These are phyloP conservation scores for Ottelia alismoides DNA, from an alignment of 106 monocot species.

Conservation along the genomic window DNA sequence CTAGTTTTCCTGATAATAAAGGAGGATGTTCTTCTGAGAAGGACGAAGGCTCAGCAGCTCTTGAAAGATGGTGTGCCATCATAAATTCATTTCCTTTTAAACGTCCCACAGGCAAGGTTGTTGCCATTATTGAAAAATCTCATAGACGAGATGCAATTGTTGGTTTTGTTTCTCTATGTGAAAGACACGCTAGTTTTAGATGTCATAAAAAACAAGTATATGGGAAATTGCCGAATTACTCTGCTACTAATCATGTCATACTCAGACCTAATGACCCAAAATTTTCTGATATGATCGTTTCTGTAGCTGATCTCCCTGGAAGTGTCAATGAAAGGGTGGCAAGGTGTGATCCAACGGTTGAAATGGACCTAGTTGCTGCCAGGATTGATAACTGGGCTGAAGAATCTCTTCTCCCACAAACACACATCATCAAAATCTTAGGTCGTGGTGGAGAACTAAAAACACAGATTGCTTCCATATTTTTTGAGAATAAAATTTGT, in stretches of 20 bases:
- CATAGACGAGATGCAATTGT: constrained; percentile 45
- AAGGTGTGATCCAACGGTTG: constrained; percentile 36
- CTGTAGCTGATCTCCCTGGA: constrained; percentile 34
- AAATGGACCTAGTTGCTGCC: constrained; percentile 65
- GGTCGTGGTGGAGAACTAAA: constrained; percentile 69
- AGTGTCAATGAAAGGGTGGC: constrained; percentile 29
- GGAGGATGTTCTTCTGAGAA: constrained; percentile 8
- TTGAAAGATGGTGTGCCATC: constrained; percentile 38
- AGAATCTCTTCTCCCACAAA: constrained; percentile 38
- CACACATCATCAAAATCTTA: constrained; percentile 30
- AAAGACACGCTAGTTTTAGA: constrained; percentile 7
- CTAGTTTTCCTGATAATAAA: background rate
- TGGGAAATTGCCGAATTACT: background rate
- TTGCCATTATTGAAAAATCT: constrained; percentile 64
- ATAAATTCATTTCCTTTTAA: constrained; percentile 45
- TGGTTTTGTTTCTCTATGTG: constrained; percentile 57
- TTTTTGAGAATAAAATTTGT: constrained; percentile 73
- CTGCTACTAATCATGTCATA: constrained; percentile 15
- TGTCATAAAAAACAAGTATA: constrained; percentile 12
- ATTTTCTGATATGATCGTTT: constrained; percentile 60
- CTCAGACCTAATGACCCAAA: constrained; percentile 60
- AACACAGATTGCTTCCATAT: constrained; percentile 74
- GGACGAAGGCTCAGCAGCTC: constrained; percentile 22
- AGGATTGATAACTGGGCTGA: constrained; percentile 64
- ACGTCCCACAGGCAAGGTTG: constrained; percentile 78